Base-by-base conservation (phyloP, 305 asterid genomes). In the Galium porrigens region DNA sequence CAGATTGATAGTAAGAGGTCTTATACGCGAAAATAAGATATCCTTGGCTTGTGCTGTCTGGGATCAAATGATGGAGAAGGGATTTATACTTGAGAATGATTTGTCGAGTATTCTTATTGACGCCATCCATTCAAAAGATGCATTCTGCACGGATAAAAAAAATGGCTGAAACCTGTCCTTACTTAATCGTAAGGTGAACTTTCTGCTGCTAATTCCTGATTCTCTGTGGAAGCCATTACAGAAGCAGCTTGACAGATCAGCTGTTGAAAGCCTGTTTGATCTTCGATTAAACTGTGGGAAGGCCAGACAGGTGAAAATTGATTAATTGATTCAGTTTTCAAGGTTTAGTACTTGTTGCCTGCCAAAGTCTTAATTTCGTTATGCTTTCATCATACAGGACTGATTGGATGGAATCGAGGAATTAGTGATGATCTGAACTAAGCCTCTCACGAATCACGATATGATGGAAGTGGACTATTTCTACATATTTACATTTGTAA, bases 41-140 rank as follows among this genome's bases (percentile, higher is more conserved):
- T 67, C 86, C 44, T 67, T 74, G 83, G 98, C 96, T 65, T 83
- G 88, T 81, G 76, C 81, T 46, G 70, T 88, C 54, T 91, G 98
- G 98, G 96, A 86, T 75, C 85, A 79, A 62, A 88, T 91, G 96
- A 86, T 91, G 96, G 95, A 81, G 79, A 85, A 78, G 77, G 98
- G 98, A 44, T 88, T 84, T 77, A 84, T 96, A 7, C 96, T 88
- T 68, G 94, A 91, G 61, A 77, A 81, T 70, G 84, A 85, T 83
- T 74, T 86, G 66, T 87, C 96, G 4, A 82, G 82, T 71, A 73
- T 81, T 69, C 87, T 91, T 59, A 79, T 85, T 33, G 73, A 74
- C 51, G 83, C 87, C 61, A 80, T 83, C 69, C 81, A 73, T 63
- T 66, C 80, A n/a, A 79, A 75, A 67, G 82, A 72, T 44, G 72